Conservation (phyloP, 257 asterid species). For the Petrea volubilis region DNA sequence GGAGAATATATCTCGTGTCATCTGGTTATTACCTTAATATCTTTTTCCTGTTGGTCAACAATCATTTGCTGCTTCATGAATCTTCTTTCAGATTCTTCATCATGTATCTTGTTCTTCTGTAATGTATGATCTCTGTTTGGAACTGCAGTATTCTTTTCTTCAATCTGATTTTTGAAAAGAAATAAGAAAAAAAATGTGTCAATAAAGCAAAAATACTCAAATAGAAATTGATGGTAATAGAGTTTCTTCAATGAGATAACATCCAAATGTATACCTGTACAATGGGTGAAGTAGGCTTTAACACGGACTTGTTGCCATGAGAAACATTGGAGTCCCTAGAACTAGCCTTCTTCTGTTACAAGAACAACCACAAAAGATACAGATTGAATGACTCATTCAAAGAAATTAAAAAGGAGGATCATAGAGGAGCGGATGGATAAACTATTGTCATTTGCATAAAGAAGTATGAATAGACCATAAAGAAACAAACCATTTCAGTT, state of each 20-base stretch:
- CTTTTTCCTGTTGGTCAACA: constrained; percentile 72
- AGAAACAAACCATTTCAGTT: constrained; percentile 53
- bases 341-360: constrained; percentile 55
- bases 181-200: neutral
- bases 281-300: constrained; percentile 36
- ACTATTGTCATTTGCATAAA: neutral
- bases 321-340: constrained; percentile 39
- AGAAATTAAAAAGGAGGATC: neutral
- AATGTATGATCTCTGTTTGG: constrained; percentile 38
- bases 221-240: neutral
- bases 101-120: constrained; percentile 36
- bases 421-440: constrained; percentile 1
- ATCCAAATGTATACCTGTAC: constrained; percentile 44
- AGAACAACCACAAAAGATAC: constrained; percentile 15
- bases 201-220: constrained; percentile 7
- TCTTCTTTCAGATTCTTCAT: constrained; percentile 48
- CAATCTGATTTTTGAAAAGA: constrained; percentile 38
- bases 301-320: constrained; percentile 35
- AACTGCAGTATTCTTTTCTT: constrained; percentile 31
- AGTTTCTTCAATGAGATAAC: constrained; percentile 1
- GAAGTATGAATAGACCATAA: neutral
- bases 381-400: neutral
- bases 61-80: constrained; percentile 56
- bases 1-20: neutral
- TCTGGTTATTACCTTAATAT: constrained; percentile 54